Conservation (phyloP, 192 early-diverging fungal species). For the Coemansia sp. region DNA sequence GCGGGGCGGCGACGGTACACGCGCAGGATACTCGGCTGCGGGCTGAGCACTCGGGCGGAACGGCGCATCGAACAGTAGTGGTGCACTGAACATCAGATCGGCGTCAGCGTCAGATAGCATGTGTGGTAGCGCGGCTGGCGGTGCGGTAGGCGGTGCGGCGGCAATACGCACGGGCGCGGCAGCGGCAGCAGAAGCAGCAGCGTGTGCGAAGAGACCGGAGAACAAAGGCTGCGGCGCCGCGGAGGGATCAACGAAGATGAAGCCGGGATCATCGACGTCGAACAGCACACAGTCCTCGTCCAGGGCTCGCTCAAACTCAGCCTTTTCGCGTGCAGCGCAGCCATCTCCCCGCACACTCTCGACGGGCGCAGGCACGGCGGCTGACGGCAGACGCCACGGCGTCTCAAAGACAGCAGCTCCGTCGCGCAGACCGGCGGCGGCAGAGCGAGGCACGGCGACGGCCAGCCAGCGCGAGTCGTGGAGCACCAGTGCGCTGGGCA, state of each 20-base stretch:
- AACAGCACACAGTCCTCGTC: constrained; percentile 55
- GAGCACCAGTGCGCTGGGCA: constrained; percentile 46
- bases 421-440: constrained; percentile 31
- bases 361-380: neutral
- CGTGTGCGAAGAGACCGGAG: neutral
- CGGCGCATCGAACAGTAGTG: constrained; percentile 31
- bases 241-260: constrained; percentile 49
- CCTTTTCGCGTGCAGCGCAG: constrained; percentile 24
- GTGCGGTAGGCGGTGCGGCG: no score
- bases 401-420: constrained; percentile 44
- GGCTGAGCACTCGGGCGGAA: constrained; percentile 6
- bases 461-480: constrained; percentile 52
- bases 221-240: neutral
- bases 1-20: neutral
- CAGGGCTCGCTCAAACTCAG: constrained; percentile 53
- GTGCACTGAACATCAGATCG: constrained; percentile 35
- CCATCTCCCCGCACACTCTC: neutral
- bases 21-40: constrained; percentile 9
- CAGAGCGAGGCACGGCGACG: constrained; percentile 33
- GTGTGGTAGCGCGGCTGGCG: no score
- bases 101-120: constrained; percentile 19
- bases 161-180: constrained; percentile 37
- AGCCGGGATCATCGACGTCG: constrained; percentile 54
- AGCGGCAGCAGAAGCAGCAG: constrained; percentile 8
- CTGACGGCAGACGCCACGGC: constrained; percentile 24